phyloP scores from a whole-genome alignment of 495 filamentous ascomycete genomes.

The Aspergillus nanangensis region DNA sequence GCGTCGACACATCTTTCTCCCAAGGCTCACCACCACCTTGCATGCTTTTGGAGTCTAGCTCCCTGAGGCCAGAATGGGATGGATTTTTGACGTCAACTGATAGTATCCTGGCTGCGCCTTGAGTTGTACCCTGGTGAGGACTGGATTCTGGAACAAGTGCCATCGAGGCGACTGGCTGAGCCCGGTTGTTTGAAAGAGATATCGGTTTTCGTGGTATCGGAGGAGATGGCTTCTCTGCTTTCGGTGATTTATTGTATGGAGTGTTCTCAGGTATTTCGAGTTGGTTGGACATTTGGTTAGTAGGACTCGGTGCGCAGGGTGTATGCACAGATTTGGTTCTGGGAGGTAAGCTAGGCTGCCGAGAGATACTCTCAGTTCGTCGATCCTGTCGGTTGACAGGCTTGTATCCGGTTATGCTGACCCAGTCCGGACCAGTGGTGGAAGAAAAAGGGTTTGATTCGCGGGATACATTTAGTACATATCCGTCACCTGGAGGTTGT shows the following conservation, averaged over 20 bases:
- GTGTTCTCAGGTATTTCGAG: too few relatives aligned
- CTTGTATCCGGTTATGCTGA: conserved; percentile 17
- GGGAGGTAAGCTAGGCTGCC: background rate
- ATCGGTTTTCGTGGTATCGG: conserved; percentile 32
- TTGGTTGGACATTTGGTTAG: background rate
- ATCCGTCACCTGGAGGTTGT: conserved; percentile 54
- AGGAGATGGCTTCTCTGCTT: conserved; percentile 15
- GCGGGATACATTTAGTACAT: conserved; percentile 64
- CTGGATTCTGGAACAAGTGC: too few relatives aligned
- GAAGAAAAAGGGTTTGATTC: conserved; percentile 76
- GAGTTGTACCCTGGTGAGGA: too few relatives aligned
- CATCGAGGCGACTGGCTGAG: too few relatives aligned
- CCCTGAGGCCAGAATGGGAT: too few relatives aligned
- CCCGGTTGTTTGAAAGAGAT: too few relatives aligned
- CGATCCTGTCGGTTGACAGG: conserved; percentile 4
- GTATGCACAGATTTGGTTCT: background rate
- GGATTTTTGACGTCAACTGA: too few relatives aligned
- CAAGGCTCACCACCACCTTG: too few relatives aligned
- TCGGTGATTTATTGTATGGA: background rate
- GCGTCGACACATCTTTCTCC: too few relatives aligned
- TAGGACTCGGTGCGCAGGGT: conserved; percentile 7
- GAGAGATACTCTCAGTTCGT: conserved; percentile 5
- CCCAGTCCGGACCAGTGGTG: conserved; percentile 74
- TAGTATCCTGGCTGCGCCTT: too few relatives aligned
- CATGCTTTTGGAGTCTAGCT: too few relatives aligned